Conservation (phyloP, 2,329 filamentous ascomycete genomes). For the Macrophomina pseudophaseolina region DNA sequence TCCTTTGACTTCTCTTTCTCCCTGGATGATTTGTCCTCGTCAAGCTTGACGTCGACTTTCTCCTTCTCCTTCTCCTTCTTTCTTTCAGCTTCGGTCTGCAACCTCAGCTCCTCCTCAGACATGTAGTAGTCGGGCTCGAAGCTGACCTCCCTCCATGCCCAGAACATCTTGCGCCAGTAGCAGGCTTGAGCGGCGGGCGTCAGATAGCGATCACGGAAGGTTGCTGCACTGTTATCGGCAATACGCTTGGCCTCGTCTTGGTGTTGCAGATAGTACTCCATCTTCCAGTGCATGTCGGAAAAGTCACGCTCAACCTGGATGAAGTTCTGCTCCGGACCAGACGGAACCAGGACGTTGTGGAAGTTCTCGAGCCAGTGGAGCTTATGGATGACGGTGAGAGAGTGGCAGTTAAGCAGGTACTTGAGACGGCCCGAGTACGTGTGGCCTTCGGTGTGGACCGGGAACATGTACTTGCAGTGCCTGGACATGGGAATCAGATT, state of each 20-base stretch:
- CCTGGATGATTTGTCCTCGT: conserved; percentile 15
- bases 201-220: conserved; percentile 59
- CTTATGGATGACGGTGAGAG: conserved; percentile 57
- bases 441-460: conserved; percentile 33
- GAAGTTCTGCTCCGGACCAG: conserved; percentile 56
- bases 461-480: conserved; percentile 33
- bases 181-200: conserved; percentile 61
- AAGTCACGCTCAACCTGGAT: conserved; percentile 55
- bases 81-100: conserved; percentile 14
- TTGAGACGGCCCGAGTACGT: conserved; percentile 41
- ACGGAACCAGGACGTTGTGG: conserved; percentile 51
- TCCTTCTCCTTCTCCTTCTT: conserved; percentile 22
- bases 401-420: conserved; percentile 44
- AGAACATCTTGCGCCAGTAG: conserved; percentile 59
- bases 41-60: conserved; percentile 19
- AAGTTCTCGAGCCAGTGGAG: conserved; percentile 57
- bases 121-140: conserved; percentile 32
- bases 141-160: conserved; percentile 44
- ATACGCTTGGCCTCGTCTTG: conserved; percentile 52
- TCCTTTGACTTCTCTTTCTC: conserved; percentile 15
- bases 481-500: conserved; percentile 32
- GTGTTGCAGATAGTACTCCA: conserved; percentile 43
- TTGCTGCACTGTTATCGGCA: conserved; percentile 52
- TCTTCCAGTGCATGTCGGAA: conserved; percentile 44
- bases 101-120: conserved; percentile 19